Evolutionary conservation across 768 basidiomycete genomes (phyloP).

Genomic region (Trametes villosa): DNA sequence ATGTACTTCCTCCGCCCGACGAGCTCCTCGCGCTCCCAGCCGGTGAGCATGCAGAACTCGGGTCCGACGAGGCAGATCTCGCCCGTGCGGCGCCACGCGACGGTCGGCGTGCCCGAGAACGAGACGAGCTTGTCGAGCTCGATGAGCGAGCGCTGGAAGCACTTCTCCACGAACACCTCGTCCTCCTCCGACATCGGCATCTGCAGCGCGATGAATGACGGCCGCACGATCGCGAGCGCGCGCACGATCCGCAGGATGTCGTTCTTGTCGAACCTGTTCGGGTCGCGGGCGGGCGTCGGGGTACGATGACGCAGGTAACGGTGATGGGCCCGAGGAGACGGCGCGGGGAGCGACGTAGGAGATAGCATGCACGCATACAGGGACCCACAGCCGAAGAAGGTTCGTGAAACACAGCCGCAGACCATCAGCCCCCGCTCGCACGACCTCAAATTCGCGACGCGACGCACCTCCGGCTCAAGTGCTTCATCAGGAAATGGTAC

Average conservation of each 20-base stretch:
- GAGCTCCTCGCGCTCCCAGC: constrained; percentile 87
- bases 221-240: constrained; percentile 91
- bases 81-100: constrained; percentile 97
- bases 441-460: constrained; percentile 17
- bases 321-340: not conserved
- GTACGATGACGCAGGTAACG: not conserved
- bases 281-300: not conserved
- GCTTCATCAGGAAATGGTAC: constrained; percentile 96
- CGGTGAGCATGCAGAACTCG: constrained; percentile 94
- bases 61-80: constrained; percentile 97
- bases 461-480: constrained; percentile 82
- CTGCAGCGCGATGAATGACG: constrained; percentile 96
- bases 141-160: constrained; percentile 91
- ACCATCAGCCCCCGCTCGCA: constrained; percentile 23
- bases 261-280: constrained; percentile 87
- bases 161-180: constrained; percentile 94
- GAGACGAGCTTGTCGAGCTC: constrained; percentile 97
- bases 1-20: constrained; percentile 61
- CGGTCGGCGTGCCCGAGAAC: constrained; percentile 95
- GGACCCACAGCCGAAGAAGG: not conserved
- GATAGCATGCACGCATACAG: constrained; percentile 10
- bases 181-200: constrained; percentile 97
- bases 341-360: not conserved
- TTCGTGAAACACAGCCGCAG: constrained; percentile 12
- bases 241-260: constrained; percentile 94